These are phyloP conservation scores for Neopestalotiopsis clavispora DNA, from an alignment of 2,329 filamentous ascomycete genomes.

Conservation along the genomic window DNA sequence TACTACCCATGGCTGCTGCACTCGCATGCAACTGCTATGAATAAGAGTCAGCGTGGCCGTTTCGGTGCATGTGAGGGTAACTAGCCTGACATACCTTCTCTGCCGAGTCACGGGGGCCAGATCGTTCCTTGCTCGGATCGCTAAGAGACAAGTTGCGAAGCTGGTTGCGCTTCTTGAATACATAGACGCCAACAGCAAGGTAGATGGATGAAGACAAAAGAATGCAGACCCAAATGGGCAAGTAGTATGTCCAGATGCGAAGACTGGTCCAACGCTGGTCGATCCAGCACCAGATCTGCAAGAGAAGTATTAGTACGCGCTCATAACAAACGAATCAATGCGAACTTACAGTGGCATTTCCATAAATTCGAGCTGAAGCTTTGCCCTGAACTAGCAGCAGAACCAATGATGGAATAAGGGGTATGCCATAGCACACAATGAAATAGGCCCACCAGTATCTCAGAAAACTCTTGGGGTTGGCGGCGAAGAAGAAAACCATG, in stretches of 20 bases:
- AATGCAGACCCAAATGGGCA: conserved; percentile 66
- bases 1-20: conserved; percentile 37
- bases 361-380: conserved; percentile 50
- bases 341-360: conserved; percentile 58
- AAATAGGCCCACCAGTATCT: conserved; percentile 75
- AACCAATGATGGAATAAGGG: conserved; percentile 68
- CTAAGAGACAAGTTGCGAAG: conserved; percentile 55
- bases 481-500: conserved; percentile 67
- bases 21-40: conserved; percentile 34
- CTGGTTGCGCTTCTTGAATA: conserved; percentile 61
- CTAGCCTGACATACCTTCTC: conserved; percentile 32
- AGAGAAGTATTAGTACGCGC: not conserved
- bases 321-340: not conserved
- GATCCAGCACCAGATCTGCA: conserved; percentile 69
- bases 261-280: conserved; percentile 57
- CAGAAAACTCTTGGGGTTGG: conserved; percentile 70
- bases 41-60: not conserved
- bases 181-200: conserved; percentile 61
- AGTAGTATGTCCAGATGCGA: conserved; percentile 66
- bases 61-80: not conserved
- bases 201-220: conserved; percentile 60
- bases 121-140: conserved; percentile 36
- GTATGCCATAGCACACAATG: conserved; percentile 72
- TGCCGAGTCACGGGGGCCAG: conserved; percentile 33
- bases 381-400: conserved; percentile 61